Base-by-base conservation (phyloP, 768 basidiomycete species). In the Hebeloma cylindrosporum region DNA sequence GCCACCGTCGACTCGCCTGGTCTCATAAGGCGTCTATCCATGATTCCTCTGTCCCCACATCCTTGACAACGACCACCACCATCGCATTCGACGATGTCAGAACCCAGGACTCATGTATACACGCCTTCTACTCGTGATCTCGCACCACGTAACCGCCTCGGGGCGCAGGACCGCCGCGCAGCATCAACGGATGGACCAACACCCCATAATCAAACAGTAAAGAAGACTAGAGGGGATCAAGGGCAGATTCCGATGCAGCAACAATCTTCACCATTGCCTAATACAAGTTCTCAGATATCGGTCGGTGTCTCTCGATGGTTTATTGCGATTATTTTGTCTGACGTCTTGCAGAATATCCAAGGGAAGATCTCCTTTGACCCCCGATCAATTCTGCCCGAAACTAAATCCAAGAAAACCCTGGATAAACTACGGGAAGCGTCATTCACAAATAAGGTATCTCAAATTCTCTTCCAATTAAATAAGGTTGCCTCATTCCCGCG, bases 341-440 rank as follows among this genome's bases (percentile, higher is more conserved):
- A 42, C 14, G 8, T n/a, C 20, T 18, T n/a, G 14, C n/a, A 21
- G 16, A 13, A 5, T 21, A 13, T 28, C 26, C n/a, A 31, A 53
- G 56, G 22, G n/a, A n/a, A 32, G 2, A 30, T 22, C 17, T 21
- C 46, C 6, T 60, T 60, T 35, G 50, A 60, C 37, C 48, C 49
- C 5, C 51, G 44, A 31, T 54, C 54, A 0, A 60, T 60, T 20
- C 7, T 60, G 16, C 59, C 59, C 5, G 40, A 11, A 3, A 41
- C 37, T 9, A 60, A 54, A 26, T 27, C 52, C 18, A 25, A 27
- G 11, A 60, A 60, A 41, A 51, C 16, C 28, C 32, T 58, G 23
- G 32, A 48, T 9, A 42, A 39, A 25, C 34, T 48, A 8, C 27
- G 31, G 20, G 50, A 53, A 52, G 47, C 50, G 5, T 51, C 37